Percentiles rank a stretch among this genome's conserved stretches.
These are phyloP conservation scores for Leccinum incarnatum DNA, from an alignment of 768 basidiomycete species.

Conservation along the genomic window DNA sequence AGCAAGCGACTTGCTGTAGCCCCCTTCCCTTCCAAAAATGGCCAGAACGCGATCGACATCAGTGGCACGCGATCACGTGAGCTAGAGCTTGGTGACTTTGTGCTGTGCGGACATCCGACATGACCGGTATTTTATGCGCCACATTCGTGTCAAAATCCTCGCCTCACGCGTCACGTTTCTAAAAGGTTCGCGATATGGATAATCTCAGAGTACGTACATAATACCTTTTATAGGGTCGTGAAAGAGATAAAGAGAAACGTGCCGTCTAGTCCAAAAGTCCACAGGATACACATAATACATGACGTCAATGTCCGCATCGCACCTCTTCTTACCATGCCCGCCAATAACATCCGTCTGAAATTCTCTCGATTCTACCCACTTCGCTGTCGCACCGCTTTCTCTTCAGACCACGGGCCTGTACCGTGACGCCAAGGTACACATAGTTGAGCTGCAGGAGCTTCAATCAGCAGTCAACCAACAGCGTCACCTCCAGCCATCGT, in stretches of 20 bases:
- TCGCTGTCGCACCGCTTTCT: slow-evolving; percentile 17
- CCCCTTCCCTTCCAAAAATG: neutral
- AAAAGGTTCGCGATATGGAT: neutral
- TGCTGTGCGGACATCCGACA: neutral
- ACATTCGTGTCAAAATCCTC: neutral
- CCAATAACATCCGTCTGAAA: neutral
- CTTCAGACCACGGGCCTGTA: slow-evolving; percentile 12
- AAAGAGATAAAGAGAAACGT: neutral
- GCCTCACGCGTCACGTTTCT: neutral
- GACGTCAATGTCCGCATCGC: neutral
- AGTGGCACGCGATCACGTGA: slow-evolving; percentile 3
- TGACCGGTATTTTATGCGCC: neutral
- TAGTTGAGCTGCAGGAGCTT: neutral
- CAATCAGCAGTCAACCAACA: neutral
- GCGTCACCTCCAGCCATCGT: neutral
- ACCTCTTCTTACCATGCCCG: neutral
- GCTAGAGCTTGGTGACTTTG: neutral
- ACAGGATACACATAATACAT: neutral
- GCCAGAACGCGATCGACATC: slow-evolving; percentile 10
- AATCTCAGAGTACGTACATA: neutral
- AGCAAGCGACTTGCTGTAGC: slow-evolving; percentile 1
- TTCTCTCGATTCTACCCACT: neutral
- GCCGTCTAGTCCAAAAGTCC: slow-evolving; percentile 1
- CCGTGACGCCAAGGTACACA: slow-evolving; percentile 4
- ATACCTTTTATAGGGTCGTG: neutral